Percentiles rank a stretch among this genome's conserved stretches.
Evolutionary conservation across 2,329 filamentous ascomycete genomes (phyloP).

Genomic region (Clonostachys byssicola): DNA sequence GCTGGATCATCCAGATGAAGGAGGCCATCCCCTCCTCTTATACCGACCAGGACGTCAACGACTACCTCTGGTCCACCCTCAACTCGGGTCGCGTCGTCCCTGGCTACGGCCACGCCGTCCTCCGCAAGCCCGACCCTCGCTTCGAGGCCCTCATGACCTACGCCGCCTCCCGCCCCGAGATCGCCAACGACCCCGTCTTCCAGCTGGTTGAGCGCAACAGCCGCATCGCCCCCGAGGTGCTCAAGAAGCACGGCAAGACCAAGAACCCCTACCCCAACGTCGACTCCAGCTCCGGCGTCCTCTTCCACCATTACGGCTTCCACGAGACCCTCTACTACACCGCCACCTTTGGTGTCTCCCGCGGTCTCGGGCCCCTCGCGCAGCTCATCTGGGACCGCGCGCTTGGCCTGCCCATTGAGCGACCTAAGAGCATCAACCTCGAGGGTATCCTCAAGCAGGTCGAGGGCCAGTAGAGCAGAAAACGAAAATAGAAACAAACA

Average conservation of each 20-base stretch:
- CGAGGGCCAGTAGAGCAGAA: slow-evolving; percentile 31
- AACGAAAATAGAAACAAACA: no score
- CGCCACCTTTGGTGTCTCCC: slow-evolving; percentile 64
- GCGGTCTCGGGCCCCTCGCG: slow-evolving; percentile 79
- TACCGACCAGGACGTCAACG: slow-evolving; percentile 75
- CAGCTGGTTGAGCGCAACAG: slow-evolving; percentile 91
- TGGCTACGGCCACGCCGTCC: slow-evolving; percentile 91
- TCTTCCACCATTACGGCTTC: slow-evolving; percentile 99
- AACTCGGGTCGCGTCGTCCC: slow-evolving; percentile 93
- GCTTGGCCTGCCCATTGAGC: slow-evolving; percentile 90
- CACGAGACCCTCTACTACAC: slow-evolving; percentile 95
- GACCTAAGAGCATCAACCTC: slow-evolving; percentile 96
- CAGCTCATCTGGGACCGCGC: slow-evolving; percentile 97
- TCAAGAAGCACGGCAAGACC: slow-evolving; percentile 95
- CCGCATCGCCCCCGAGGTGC: slow-evolving; percentile 82
- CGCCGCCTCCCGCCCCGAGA: slow-evolving; percentile 77
- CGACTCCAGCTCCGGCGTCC: slow-evolving; percentile 85
- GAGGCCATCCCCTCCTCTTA: slow-evolving; percentile 75
- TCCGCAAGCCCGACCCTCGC: slow-evolving; percentile 93
- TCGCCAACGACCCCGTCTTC: slow-evolving; percentile 85
- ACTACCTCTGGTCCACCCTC: slow-evolving; percentile 89
- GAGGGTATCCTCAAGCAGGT: slow-evolving; percentile 74
- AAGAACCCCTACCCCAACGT: slow-evolving; percentile 98
- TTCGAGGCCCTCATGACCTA: slow-evolving; percentile 98
- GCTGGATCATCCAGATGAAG: slow-evolving; percentile 97